Evolutionary conservation across 371 early-diverging fungal genomes (phyloP), one percentile per base, ranked within the genome.

Genomic region (Massospora cicadina): DNA sequence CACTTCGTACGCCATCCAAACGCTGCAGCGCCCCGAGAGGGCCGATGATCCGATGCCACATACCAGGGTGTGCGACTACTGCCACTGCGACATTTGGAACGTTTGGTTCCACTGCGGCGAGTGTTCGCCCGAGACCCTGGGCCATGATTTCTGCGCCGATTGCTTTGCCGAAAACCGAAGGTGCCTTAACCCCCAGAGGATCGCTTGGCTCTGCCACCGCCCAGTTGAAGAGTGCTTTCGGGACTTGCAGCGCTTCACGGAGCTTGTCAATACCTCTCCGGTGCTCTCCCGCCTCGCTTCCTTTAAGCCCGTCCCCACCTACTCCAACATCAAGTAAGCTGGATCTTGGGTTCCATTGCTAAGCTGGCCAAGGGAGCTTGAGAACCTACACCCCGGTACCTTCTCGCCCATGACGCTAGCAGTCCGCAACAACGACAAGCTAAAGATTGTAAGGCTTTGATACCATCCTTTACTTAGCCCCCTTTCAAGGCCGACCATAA

Each of bases 21-120:
- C 31, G n/a, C 29, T 17, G 29, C 29, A 29, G 43, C 43, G 17
- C 1, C 13, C 60, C 12, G 3, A 59, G 31, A 2, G 26, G 3
- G 1, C n/a, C 21, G 17, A 28, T 31, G 13, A 7, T 12, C 68
- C 33, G 28, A 32, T 7, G 60, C 27, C 29, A 29, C 1, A 25
- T n/a, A 26, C 67, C 70, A 26, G 67, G 2, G 62, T 65, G 1
- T 74, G 74, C 28, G 72, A 72, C 54, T 72, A 67, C 57, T 74
- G 74, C 62, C 62, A 32, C 2, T 56, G 69, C 17, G 72, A 74
- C 54, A 29, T 74, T 23, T 74, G 72, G 72, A 74, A 69, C 32
- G 68, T 68, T 2, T 69, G 69, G 33, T 65, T 81, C 79, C 62
- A 91, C 71, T 2, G 83, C 76, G 28, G 79, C 80, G 3, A 78